Base-by-base conservation (phyloP, 805 yeast genomes). In the Metschnikowia arizonensis region DNA sequence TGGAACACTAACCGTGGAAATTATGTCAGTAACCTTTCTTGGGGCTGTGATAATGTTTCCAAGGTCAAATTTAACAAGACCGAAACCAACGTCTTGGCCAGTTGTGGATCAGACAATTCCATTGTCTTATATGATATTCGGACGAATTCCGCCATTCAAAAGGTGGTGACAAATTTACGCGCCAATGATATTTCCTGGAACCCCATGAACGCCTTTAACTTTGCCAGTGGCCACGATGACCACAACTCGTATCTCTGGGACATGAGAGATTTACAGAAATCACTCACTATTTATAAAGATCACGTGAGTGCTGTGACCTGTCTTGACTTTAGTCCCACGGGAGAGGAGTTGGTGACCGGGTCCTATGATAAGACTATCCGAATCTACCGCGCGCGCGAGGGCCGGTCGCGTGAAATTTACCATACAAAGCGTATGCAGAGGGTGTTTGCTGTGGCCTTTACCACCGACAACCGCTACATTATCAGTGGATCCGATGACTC, bases 361-460 rank as follows among this genome's bases (percentile, higher is more conserved):
- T 86, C 97, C 0, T 93, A 91, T 63, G 99, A 93, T 66, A 86
- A 88, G 59, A 88, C 98, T 1, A 78, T 93, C 25, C 76, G 99
- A 55, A 81, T 93, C 15, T 93, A 69, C 67, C 81, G 81, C 43
- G 70, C 81, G 1, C 70, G 77, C 29, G 86, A 85, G 51, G 98
- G 99, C 30, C 98, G 91, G 65, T 86, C 96, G 5, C 76, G 97
- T 50, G 99, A 93, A 59, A 77, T 95, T 35, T 93, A 93, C 64
- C 99, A 93, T 60, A 93, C 99, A 11, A 89, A 88, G 71, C 79
- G 99, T 62, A 93, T 93, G 99, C 99, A 93, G 69, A 83, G 91
- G 48, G 86, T 93, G 9, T 88, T 89, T 65, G 78, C 85, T 46
- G 88, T 84, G 33, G 82, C 83, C 52, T 95, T 75, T 65, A 79